phyloP scores from a whole-genome alignment of 2,329 filamentous ascomycete species.

The Xylariaceae sp. region DNA sequence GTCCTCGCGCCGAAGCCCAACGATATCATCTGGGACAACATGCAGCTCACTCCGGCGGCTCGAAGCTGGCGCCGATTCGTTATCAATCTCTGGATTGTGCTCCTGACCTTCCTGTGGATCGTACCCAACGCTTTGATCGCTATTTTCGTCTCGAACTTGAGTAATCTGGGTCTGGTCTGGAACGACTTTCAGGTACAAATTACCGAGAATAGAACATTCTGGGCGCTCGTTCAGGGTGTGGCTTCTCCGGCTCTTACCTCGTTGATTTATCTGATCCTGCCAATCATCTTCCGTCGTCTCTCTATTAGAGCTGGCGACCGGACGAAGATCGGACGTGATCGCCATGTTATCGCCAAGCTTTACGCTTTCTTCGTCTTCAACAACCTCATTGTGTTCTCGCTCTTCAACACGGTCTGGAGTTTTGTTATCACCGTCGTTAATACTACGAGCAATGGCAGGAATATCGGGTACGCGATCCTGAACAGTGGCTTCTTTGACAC shows the following conservation, averaged over 20 bases:
- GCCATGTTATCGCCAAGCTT: conserved; percentile 83
- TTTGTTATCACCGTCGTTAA: conserved; percentile 64
- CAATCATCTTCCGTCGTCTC: conserved; percentile 84
- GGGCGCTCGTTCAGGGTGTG: conserved; percentile 90
- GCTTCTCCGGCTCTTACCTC: conserved; percentile 82
- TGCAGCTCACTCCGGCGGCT: conserved; percentile 63
- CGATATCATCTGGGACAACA: conserved; percentile 94
- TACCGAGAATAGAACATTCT: conserved; percentile 57
- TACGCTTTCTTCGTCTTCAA: conserved; percentile 98
- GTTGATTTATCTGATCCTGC: conserved; percentile 78
- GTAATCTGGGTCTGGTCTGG: conserved; percentile 78
- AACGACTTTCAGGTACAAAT: conserved; percentile 63
- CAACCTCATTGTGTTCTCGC: conserved; percentile 88
- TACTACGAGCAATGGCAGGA: conserved; percentile 48
- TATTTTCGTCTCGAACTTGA: conserved; percentile 83
- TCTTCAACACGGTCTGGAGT: conserved; percentile 78
- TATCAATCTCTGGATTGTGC: conserved; percentile 76
- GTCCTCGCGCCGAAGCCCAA: conserved; percentile 77
- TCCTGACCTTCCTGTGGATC: conserved; percentile 81
- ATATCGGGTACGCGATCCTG: conserved; percentile 64
- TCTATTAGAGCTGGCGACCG: conserved; percentile 79
- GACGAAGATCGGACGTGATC: conserved; percentile 86
- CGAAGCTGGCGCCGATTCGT: conserved; percentile 68
- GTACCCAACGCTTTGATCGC: conserved; percentile 91
- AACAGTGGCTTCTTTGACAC: conserved; percentile 57